Percentiles rank a stretch among this genome's conserved stretches.
phyloP scores from a whole-genome alignment of 2,329 filamentous ascomycete species.

The Eutypella sp. region DNA sequence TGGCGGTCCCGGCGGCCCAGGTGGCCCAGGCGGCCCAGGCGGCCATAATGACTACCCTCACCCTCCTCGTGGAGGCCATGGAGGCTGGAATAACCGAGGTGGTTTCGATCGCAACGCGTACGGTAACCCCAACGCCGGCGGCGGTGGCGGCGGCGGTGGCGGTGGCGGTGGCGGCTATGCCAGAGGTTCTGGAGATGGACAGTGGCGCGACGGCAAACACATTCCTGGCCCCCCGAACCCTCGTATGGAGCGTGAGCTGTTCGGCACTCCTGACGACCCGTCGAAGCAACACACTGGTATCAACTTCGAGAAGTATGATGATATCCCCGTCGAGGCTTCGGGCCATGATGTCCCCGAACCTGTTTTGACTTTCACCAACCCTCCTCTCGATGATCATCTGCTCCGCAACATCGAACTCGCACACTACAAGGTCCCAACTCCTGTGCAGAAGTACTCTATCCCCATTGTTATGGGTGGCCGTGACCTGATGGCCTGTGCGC shows the following conservation, averaged over 20 bases:
- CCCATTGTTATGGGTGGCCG: slow-evolving; percentile 97
- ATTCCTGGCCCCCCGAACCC: slow-evolving; percentile 82
- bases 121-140: slow-evolving; percentile 42
- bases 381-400: slow-evolving; percentile 90
- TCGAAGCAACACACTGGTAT: slow-evolving; percentile 96
- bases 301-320: slow-evolving; percentile 99
- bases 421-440: slow-evolving; percentile 91
- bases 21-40: slow-evolving; percentile 33
- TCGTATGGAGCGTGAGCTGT: slow-evolving; percentile 91
- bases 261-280: slow-evolving; percentile 84
- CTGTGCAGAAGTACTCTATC: slow-evolving; percentile 98
- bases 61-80: slow-evolving; percentile 20
- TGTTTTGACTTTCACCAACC: slow-evolving; percentile 85
- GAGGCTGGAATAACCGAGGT: slow-evolving; percentile 23
- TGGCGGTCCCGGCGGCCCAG: slow-evolving; percentile 17
- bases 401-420: slow-evolving; percentile 90
- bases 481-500: slow-evolving; percentile 98
- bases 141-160: slow-evolving; percentile 42
- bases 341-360: slow-evolving; percentile 91
- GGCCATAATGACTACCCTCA: slow-evolving; percentile 11
- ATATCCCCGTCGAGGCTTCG: slow-evolving; percentile 97
- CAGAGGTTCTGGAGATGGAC: slow-evolving; percentile 87
- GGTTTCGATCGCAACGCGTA: slow-evolving; percentile 61
- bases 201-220: slow-evolving; percentile 97
- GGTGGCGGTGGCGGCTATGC: slow-evolving; percentile 50